phyloP scores from a whole-genome alignment of 164 flowering plant species.

The Echeveria elegans region DNA sequence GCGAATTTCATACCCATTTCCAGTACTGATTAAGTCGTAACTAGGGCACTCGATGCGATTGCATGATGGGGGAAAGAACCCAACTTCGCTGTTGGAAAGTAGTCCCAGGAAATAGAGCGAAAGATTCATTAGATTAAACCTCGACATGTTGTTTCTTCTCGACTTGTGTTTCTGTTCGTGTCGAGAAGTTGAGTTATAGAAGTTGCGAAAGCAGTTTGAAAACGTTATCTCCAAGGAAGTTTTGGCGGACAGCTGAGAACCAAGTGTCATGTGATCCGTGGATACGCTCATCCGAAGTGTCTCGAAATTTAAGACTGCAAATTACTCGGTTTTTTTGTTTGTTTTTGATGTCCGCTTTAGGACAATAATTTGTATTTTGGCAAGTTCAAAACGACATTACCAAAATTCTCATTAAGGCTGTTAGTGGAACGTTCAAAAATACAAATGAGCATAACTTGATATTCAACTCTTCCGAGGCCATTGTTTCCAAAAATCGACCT shows the following conservation, averaged over 20 bases:
- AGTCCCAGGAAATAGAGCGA: conserved; percentile 18
- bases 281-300: too few relatives aligned
- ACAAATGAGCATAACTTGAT: too few relatives aligned
- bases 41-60: conserved; percentile 74
- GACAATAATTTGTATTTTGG: too few relatives aligned
- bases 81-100: conserved; percentile 12
- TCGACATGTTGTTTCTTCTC: background rate
- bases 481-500: too few relatives aligned
- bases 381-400: too few relatives aligned
- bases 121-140: background rate
- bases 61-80: conserved; percentile 44
- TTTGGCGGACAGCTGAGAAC: background rate
- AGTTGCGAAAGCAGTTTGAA: background rate
- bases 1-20: conserved; percentile 70
- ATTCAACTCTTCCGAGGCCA: too few relatives aligned
- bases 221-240: background rate
- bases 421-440: too few relatives aligned
- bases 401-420: too few relatives aligned
- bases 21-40: conserved; percentile 36
- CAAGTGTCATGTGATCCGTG: background rate
- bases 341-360: too few relatives aligned
- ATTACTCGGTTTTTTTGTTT: too few relatives aligned
- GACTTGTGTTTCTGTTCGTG: background rate
- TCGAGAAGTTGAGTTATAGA: background rate
- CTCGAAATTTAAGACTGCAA: too few relatives aligned